Evolutionary conservation across 2,329 filamentous ascomycete genomes (phyloP), one percentile per base, ranked within the genome.

Genomic region (Hymenoscyphus fructigenus): DNA sequence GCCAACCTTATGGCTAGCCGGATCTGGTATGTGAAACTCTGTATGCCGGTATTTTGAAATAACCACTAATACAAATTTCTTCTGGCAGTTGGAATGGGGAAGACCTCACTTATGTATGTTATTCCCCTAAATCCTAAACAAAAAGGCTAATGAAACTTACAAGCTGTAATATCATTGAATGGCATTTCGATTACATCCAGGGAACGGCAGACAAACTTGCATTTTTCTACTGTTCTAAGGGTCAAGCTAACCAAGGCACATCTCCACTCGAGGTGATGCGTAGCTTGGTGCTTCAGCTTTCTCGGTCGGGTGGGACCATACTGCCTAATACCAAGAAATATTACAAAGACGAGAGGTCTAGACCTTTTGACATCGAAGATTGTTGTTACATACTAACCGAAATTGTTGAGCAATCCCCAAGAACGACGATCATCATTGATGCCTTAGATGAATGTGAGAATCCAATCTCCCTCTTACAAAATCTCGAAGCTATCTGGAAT

Each of bases 361-460:
- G 26, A 26, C 28, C 53, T 26, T 26, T 57, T 17, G 53, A 57
- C 20, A 23, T 23, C 4, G 53, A 57, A n/a, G 53, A 57, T 9
- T 57, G 53, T 57, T 26, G 28, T 29, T 6, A 57, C 1, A 26
- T 57, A n/a, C 9, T 57, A 15, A 26, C 14, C 5, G 53, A 57
- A 5, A 15, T 57, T 10, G 53, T 57, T 7, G n/a, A 57, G 14
- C 14, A 26, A 14, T 15, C 14, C 9, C 7, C 20, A 15, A 20
- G n/a, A 28, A 15, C 14, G 10, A 29, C 28, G 7, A 20, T 57
- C 26, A 29, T 57, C 9, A 29, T 57, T 29, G 53, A 57, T 57
- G 53, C 53, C 14, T 26, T 57, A 6, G 53, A 57, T 57, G 53
- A 57, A 57, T 57, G 28, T 17, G 53, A 26, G n/a, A 29, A 57